A percentile compares a stretch with the other conserved stretches of the same genome.
These are phyloP conservation scores for Rhodamnia rubescens DNA, from an alignment of 345 rosid genomes.

Conservation along the genomic window DNA sequence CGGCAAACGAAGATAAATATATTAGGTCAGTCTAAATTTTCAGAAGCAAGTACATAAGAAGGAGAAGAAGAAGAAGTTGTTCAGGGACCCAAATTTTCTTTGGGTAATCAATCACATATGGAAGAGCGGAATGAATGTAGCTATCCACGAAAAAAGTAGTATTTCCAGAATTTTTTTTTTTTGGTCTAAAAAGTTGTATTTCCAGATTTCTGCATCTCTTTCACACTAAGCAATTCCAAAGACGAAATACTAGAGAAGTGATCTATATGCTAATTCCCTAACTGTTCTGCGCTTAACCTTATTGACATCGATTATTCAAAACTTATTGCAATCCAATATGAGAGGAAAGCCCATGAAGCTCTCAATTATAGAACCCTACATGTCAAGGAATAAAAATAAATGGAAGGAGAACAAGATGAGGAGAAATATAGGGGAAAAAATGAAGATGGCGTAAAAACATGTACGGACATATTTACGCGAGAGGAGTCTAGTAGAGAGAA, in stretches of 20 bases:
- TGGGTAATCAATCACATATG: background rate
- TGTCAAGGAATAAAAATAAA: background rate
- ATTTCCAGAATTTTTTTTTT: too few species aligned
- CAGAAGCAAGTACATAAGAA: background rate
- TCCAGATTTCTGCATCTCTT: background rate
- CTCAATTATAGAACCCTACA: background rate
- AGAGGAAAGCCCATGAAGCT: background rate
- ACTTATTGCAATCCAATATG: background rate
- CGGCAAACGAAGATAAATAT: background rate
- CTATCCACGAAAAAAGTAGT: background rate
- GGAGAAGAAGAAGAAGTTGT: background rate
- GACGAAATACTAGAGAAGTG: background rate
- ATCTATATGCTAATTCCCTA: background rate
- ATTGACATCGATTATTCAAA: background rate
- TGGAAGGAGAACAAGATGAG: background rate
- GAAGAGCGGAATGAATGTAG: background rate
- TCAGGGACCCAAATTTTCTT: background rate
- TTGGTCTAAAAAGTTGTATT: too few species aligned
- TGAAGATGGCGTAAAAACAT: background rate
- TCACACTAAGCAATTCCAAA: background rate
- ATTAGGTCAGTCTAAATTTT: background rate
- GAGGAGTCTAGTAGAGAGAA: slow-evolving; percentile 55
- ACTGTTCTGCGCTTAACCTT: background rate
- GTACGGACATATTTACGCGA: background rate
- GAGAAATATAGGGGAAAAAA: background rate